Evolutionary conservation across 208 protist genomes (phyloP).

Genomic region (Trypanosoma lewisi): DNA sequence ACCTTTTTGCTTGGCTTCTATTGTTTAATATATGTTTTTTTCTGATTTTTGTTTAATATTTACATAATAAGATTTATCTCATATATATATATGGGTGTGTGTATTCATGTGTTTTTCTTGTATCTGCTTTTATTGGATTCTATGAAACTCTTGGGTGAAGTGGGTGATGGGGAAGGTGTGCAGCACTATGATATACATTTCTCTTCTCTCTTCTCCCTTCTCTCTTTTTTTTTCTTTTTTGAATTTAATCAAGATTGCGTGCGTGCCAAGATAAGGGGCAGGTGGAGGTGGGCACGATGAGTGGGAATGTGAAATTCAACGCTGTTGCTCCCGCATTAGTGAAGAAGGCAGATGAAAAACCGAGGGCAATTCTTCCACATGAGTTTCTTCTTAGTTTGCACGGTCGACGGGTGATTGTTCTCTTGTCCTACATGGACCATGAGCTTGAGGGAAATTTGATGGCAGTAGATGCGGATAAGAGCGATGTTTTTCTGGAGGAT

Average conservation of each 20-base stretch:
- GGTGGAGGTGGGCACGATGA: slow-evolving; percentile 15
- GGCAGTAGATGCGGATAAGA: slow-evolving; percentile 66
- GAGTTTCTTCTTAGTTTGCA: slow-evolving; percentile 66
- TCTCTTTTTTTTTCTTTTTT: too few relatives aligned
- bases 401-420: slow-evolving; percentile 68
- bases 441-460: slow-evolving; percentile 69
- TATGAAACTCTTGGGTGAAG: too few relatives aligned
- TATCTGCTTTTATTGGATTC: too few relatives aligned
- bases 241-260: too few relatives aligned
- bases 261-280: too few relatives aligned
- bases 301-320: slow-evolving; percentile 31
- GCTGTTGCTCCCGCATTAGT: neutral
- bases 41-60: slow-evolving; percentile 1
- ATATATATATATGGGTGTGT: slow-evolving; percentile 1
- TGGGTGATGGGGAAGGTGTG: too few relatives aligned
- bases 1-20: slow-evolving; percentile 1
- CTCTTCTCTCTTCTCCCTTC: too few relatives aligned
- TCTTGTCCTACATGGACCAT: slow-evolving; percentile 46
- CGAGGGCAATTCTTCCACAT: slow-evolving; percentile 60
- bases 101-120: too few relatives aligned
- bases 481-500: slow-evolving; percentile 67
- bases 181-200: too few relatives aligned
- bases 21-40: too few relatives aligned
- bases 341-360: slow-evolving; percentile 15
- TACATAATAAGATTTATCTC: neutral